Evolutionary conservation across 139 green algal genomes (phyloP).

Genomic region (Coelastrella sp.): DNA sequence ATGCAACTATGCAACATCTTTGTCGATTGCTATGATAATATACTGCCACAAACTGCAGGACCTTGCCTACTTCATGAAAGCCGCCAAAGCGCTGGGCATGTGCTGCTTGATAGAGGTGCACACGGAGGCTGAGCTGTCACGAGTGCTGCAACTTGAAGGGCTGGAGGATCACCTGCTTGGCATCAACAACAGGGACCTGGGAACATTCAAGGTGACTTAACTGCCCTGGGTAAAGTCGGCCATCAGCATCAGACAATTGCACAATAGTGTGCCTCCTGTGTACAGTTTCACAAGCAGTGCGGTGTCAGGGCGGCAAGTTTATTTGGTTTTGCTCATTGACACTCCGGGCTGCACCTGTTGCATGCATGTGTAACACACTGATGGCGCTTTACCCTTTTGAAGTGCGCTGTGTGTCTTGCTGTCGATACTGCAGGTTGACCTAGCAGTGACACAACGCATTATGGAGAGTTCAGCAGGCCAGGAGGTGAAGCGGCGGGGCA

Average conservation of each 20-base stretch:
- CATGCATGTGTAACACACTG: no score
- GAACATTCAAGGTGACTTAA: conserved; percentile 88
- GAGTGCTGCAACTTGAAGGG: conserved; percentile 85
- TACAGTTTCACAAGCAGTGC: not conserved
- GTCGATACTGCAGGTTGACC: conserved; percentile 72
- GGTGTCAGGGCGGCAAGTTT: no score
- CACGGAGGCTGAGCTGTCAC: conserved; percentile 91
- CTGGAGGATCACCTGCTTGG: conserved; percentile 91
- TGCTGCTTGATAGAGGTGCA: conserved; percentile 83
- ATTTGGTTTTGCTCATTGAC: no score
- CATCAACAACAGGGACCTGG: conserved; percentile 99
- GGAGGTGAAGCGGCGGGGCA: conserved; percentile 76
- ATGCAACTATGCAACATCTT: not conserved
- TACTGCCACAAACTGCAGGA: conserved; percentile 59
- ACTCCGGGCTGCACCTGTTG: no score
- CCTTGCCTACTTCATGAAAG: conserved; percentile 93
- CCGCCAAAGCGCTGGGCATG: conserved; percentile 76
- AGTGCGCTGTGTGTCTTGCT: not conserved
- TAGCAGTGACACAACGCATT: conserved; percentile 85
- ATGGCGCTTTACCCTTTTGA: no score
- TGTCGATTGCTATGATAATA: not conserved
- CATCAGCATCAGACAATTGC: not conserved
- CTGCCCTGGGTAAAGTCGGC: not conserved
- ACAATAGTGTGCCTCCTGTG: not conserved
- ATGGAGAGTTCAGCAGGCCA: conserved; percentile 85